phyloP scores from a whole-genome alignment of 345 rosid genomes.

The Gossypium ekmanianum region DNA sequence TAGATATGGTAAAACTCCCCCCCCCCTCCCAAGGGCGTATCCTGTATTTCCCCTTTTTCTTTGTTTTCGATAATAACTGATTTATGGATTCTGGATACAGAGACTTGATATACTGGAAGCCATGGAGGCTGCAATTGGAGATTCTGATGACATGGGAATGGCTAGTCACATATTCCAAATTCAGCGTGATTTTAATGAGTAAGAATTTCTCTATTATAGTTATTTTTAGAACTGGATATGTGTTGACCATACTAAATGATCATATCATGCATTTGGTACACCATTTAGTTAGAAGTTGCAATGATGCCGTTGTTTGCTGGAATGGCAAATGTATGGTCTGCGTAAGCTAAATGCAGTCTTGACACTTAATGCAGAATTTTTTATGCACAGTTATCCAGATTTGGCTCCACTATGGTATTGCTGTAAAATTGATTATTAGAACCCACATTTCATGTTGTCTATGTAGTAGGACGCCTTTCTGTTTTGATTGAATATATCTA shows the following conservation, averaged over 20 bases:
- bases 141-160: constrained; percentile 32
- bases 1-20: constrained; percentile 55
- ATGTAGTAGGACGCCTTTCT: no score
- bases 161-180: constrained; percentile 39
- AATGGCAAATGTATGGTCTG: neutral
- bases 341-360: neutral
- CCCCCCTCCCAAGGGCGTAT: neutral
- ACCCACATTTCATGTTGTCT: neutral
- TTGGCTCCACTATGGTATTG: neutral
- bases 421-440: neutral
- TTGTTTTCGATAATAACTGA: constrained; percentile 10
- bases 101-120: constrained; percentile 78
- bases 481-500: no score
- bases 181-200: constrained; percentile 92
- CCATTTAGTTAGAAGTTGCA: constrained; percentile 3
- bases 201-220: constrained; percentile 27
- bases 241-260: neutral
- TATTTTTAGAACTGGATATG: neutral
- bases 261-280: neutral
- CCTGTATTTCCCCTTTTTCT: constrained; percentile 10
- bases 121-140: constrained; percentile 60
- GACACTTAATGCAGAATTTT: no score
- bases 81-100: constrained; percentile 35
- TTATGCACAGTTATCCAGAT: no score
- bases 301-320: neutral